A percentile compares a stretch with the other conserved stretches of the same genome.
Evolutionary conservation across 1,284 basidiomycete genomes (phyloP).

Genomic region (Kalmanozyma brasiliensis): DNA sequence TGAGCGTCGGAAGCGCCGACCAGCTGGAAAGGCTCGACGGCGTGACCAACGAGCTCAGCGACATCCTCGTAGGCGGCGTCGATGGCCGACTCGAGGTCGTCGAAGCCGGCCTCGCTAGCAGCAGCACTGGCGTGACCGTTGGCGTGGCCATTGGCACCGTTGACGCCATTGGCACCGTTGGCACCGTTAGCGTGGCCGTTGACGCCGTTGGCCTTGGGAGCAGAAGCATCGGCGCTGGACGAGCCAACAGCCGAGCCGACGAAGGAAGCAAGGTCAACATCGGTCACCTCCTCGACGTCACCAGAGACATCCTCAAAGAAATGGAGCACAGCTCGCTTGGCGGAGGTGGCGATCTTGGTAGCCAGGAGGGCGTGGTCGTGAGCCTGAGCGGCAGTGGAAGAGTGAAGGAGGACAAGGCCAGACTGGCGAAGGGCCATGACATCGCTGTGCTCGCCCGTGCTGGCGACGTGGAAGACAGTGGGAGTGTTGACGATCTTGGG

Average conservation of each 20-base stretch:
- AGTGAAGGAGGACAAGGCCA: slow-evolving; percentile 75
- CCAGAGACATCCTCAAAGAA: slow-evolving; percentile 73
- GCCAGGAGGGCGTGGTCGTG: slow-evolving; percentile 81
- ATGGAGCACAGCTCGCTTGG: slow-evolving; percentile 79
- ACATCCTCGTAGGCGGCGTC: slow-evolving; percentile 54
- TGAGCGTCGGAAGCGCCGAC: slow-evolving; percentile 47
- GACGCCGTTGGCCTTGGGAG: slow-evolving; percentile 67
- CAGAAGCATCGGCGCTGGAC: slow-evolving; percentile 64
- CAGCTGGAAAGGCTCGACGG: slow-evolving; percentile 58
- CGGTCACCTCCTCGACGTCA: slow-evolving; percentile 66
- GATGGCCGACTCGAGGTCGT: slow-evolving; percentile 50
- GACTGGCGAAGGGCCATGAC: slow-evolving; percentile 74
- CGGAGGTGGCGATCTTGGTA: slow-evolving; percentile 74
- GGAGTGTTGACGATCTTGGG: slow-evolving; percentile 54
- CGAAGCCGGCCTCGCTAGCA: slow-evolving; percentile 44
- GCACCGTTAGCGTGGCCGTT: slow-evolving; percentile 67
- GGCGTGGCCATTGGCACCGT: slow-evolving; percentile 51
- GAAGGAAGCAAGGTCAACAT: slow-evolving; percentile 52
- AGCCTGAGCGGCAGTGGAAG: slow-evolving; percentile 75
- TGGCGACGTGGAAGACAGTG: slow-evolving; percentile 59
- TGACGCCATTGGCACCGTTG: slow-evolving; percentile 68
- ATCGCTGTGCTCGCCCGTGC: slow-evolving; percentile 73
- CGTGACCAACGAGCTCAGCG: slow-evolving; percentile 52
- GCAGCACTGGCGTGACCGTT: slow-evolving; percentile 42
- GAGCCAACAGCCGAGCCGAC: slow-evolving; percentile 39